phyloP scores from a whole-genome alignment of 1,284 basidiomycete species.

The Melanopsichium pennsylvanicum region DNA sequence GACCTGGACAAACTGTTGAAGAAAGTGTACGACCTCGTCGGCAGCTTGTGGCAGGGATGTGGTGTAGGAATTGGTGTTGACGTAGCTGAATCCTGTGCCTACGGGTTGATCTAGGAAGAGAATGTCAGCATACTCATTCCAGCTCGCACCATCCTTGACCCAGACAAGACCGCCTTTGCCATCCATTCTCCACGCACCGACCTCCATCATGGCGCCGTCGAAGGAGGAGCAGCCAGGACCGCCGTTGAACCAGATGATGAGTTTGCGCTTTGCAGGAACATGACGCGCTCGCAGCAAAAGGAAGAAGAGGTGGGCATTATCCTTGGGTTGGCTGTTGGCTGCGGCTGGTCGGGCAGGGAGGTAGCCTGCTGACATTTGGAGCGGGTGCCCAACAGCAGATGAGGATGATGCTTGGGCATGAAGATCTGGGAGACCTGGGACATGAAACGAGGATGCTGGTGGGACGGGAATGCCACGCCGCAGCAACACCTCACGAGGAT shows the following conservation, averaged over 20 bases:
- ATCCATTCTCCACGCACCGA: constrained; percentile 83
- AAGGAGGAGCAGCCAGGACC: constrained; percentile 96
- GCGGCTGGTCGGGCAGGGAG: constrained; percentile 44
- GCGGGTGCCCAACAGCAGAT: constrained; percentile 28
- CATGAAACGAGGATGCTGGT: constrained; percentile 40
- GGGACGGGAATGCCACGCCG: constrained; percentile 39
- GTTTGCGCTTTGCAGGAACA: constrained; percentile 82
- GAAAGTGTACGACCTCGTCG: constrained; percentile 81
- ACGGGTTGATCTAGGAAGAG: constrained; percentile 97
- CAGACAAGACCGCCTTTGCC: constrained; percentile 80
- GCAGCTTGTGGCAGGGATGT: constrained; percentile 75
- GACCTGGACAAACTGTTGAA: constrained; percentile 84
- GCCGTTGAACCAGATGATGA: constrained; percentile 97
- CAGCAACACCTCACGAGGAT: constrained; percentile 38
- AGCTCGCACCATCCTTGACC: constrained; percentile 78
- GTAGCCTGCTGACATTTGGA: constrained; percentile 58
- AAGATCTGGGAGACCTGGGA: constrained; percentile 43
- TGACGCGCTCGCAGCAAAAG: constrained; percentile 87
- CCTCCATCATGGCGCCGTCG: constrained; percentile 97
- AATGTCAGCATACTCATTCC: constrained; percentile 98
- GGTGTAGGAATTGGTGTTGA: constrained; percentile 83
- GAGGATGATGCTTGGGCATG: constrained; percentile 32
- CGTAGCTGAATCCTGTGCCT: constrained; percentile 91
- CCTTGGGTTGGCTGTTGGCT: constrained; percentile 26
- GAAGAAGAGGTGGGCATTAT: constrained; percentile 83